Base-by-base conservation (phyloP, 768 basidiomycete species). In the Serendipita indica region DNA sequence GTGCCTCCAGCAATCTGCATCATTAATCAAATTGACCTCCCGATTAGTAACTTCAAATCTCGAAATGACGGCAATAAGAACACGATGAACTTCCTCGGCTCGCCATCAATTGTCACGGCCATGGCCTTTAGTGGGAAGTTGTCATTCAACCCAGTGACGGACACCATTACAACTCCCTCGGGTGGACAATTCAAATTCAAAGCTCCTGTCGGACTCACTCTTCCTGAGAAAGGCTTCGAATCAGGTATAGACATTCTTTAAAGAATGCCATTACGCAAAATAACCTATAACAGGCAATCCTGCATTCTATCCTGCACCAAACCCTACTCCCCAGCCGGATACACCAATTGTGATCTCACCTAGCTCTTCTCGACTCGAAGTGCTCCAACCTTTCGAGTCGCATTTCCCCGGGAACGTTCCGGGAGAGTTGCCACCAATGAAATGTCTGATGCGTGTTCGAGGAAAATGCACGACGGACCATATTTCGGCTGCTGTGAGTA, bases 381-480 rank as follows among this genome's bases (percentile, higher is more conserved):
- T 86, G 4, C 75, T 99, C 22, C 78, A 86, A 65, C 89, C 96
- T 2, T 99, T 99, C 71, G 60, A 70, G 1, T 84, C 83, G 62
- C 87, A 81, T 66, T 96, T 97, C 67, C 67, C 69, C 32, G 68
- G 71, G 3, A 79, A 78, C 64, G 61, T 70, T 14, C 71, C 78
- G 59, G 78, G 76, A 13, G 96, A 99, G 72, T 74, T 98, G 14
- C 85, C 90, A 6, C 64, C 78, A 22, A 72, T 97, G 69, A 88
- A 81, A 65, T 88, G 94, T 57, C 70, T 99, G 54, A 81, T 98
- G 78, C 75, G 91, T 30, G 89, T 98, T 4, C 75, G 88, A 63
- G 96, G 96, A n/a, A 98, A 99, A 72, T 99, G 96, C 70, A 99
- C 96, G 12, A 99, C 96, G 16, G 96, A 99, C 67, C 96, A 98